These are phyloP conservation scores for Lentinula raphanica DNA, from an alignment of 768 basidiomycete genomes.

Conservation along the genomic window DNA sequence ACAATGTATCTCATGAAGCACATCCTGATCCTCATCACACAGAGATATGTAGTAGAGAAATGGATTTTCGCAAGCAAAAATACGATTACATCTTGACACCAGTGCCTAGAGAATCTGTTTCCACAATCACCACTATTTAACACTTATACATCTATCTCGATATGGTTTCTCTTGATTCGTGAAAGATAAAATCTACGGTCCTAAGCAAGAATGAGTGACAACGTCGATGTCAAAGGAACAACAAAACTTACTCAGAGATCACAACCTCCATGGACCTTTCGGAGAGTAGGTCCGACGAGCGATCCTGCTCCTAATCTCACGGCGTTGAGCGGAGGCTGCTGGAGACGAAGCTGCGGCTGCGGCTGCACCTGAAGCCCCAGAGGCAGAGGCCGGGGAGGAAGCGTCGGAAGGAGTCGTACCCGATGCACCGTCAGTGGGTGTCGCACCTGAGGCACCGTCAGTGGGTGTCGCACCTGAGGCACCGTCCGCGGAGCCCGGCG, in stretches of 20 bases:
- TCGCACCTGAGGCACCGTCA: neutral
- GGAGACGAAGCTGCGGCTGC: neutral
- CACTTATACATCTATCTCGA: neutral
- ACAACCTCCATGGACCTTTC: neutral
- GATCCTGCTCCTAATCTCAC: neutral
- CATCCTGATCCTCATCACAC: no score
- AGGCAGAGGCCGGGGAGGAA: neutral
- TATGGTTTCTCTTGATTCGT: neutral
- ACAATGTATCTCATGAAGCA: no score
- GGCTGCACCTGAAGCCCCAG: neutral
- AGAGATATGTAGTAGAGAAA: neutral
- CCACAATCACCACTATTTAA: neutral
- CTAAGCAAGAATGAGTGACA: neutral
- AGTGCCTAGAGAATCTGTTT: conserved; percentile 2
- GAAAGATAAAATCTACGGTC: neutral
- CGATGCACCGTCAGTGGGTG: neutral
- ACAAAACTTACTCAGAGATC: neutral
- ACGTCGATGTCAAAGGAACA: neutral
- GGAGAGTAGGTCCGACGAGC: neutral
- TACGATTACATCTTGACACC: neutral
- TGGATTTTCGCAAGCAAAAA: neutral
- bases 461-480: neutral
- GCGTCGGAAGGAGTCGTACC: neutral
- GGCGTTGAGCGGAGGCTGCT: neutral
- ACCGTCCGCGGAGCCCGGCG: neutral